These are phyloP conservation scores for Phyllosticta citriasiana DNA, from an alignment of 2,329 filamentous ascomycete species.

Conservation along the genomic window DNA sequence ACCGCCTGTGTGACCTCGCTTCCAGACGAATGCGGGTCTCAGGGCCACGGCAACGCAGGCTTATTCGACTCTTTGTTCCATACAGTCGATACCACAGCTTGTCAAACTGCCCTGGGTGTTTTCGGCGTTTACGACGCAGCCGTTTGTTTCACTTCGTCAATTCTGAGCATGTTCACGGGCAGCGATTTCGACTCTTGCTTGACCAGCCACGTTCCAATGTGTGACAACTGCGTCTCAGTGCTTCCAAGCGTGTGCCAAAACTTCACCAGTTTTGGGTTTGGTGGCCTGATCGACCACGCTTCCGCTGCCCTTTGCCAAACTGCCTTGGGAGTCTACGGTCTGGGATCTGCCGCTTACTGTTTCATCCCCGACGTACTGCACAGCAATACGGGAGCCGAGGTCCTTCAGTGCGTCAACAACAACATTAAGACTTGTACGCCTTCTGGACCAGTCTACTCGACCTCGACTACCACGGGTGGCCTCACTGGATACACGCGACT, in stretches of 20 bases:
- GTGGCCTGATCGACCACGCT: neutral
- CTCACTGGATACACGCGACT: neutral
- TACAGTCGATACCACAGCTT: neutral
- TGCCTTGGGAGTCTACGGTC: neutral
- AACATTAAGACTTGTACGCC: neutral
- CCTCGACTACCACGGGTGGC: neutral
- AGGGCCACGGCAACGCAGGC: neutral
- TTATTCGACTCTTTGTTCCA: neutral
- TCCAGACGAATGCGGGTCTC: neutral
- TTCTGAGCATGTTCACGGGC: neutral
- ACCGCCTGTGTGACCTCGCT: neutral
- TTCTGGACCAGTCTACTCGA: neutral
- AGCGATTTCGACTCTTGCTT: neutral
- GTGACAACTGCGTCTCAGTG: neutral
- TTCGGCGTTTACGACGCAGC: neutral
- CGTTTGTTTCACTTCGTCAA: neutral
- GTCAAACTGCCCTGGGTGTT: neutral
- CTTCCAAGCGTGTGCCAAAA: neutral
- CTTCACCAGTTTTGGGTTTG: neutral
- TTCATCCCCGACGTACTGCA: neutral
- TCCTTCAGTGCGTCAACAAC: neutral
- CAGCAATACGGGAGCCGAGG: neutral
- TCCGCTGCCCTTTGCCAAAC: neutral
- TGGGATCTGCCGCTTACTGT: neutral
- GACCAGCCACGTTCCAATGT: neutral